A percentile compares a stretch with the other conserved stretches of the same genome.
These are phyloP conservation scores for Cicer arietinum DNA, from an alignment of 306 rosid species.

Conservation along the genomic window DNA sequence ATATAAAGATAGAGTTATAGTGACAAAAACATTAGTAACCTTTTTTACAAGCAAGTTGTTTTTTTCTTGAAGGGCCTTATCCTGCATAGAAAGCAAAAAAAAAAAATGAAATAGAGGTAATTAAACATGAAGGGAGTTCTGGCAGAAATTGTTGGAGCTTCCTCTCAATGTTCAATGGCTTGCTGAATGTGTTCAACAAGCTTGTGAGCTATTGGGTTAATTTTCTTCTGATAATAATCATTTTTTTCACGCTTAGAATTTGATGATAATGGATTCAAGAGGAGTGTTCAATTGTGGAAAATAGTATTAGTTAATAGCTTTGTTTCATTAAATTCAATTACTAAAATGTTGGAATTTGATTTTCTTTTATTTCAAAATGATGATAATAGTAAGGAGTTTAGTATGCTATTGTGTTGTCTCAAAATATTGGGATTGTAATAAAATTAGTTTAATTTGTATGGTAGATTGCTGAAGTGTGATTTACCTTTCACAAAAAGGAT, in stretches of 20 bases:
- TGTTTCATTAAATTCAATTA: background rate
- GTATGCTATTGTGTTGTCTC: constrained; percentile 18
- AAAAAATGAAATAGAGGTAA: too few species aligned
- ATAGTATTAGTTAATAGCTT: constrained; percentile 14
- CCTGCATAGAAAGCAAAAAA: constrained; percentile 46
- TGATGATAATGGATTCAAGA: constrained; percentile 4
- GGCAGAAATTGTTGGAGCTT: too few species aligned
- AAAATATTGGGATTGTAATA: constrained; percentile 8
- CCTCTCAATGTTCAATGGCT: too few species aligned
- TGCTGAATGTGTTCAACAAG: constrained; percentile 71
- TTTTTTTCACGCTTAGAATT: constrained; percentile 19
- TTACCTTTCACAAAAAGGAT: constrained; percentile 7
- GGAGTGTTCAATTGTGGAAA: constrained; percentile 28
- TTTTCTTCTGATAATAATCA: constrained; percentile 20
- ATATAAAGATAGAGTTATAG: too few species aligned
- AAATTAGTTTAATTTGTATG: background rate
- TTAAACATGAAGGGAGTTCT: too few species aligned
- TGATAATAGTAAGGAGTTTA: constrained; percentile 29
- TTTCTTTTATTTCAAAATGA: background rate
- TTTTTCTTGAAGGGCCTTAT: constrained; percentile 69
- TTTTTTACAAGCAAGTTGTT: constrained; percentile 62
- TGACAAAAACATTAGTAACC: constrained; percentile 43
- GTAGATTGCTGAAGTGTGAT: constrained; percentile 31
- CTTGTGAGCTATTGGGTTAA: constrained; percentile 88
- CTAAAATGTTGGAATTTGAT: constrained; percentile 27